Evolutionary conservation across 306 rosid species (phyloP).

Genomic region (Prosopis cineraria): DNA sequence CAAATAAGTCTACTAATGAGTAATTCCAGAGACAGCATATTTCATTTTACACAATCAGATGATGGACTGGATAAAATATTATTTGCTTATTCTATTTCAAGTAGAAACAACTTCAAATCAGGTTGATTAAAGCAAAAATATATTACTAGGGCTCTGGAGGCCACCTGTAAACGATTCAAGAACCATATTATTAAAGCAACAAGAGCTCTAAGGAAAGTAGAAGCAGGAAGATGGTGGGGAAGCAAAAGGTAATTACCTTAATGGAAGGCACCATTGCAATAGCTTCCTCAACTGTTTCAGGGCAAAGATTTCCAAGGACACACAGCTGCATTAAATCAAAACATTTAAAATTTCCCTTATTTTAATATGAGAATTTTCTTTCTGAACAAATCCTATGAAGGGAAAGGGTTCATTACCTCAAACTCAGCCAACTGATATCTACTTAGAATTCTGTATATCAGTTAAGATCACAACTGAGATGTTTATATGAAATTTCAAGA

Average conservation of each 20-base stretch:
- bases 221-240: constrained; percentile 1
- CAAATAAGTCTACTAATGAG: background rate
- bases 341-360: background rate
- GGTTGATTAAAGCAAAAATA: background rate
- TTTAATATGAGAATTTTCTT: background rate
- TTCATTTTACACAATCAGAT: constrained; percentile 1
- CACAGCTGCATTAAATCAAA: constrained; percentile 66
- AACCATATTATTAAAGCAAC: background rate
- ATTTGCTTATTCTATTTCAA: background rate
- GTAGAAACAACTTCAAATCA: background rate
- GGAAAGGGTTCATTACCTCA: constrained; percentile 59
- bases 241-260: constrained; percentile 55
- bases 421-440: constrained; percentile 89
- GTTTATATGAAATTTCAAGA: constrained; percentile 9
- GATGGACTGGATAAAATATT: background rate
- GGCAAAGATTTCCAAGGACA: constrained; percentile 98
- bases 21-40: background rate
- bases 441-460: constrained; percentile 70
- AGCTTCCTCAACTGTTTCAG: constrained; percentile 99
- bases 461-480: constrained; percentile 59
- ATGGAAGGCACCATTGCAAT: constrained; percentile 97
- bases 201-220: background rate
- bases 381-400: background rate
- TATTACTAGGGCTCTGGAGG: background rate
- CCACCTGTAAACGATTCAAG: background rate